Conservation (phyloP, 352 stramenopile species). For the Globisporangium parvum region DNA sequence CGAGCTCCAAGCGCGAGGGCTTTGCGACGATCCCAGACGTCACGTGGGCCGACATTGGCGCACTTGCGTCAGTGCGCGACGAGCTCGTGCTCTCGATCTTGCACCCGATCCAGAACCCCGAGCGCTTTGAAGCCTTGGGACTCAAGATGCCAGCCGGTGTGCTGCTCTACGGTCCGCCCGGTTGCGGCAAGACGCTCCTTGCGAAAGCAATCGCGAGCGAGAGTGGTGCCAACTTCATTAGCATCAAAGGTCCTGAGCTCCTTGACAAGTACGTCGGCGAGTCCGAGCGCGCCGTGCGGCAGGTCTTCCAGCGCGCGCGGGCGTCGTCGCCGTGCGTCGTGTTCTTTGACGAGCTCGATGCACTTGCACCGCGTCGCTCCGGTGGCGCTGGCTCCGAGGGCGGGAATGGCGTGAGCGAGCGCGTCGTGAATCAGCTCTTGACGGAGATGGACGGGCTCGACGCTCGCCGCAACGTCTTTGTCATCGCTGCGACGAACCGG, state of each 20-base stretch:
- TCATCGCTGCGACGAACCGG: conserved; percentile 93
- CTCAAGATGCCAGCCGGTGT: conserved; percentile 96
- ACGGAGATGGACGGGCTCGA: conserved; percentile 99
- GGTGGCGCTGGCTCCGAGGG: conserved; percentile 51
- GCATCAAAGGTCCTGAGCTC: conserved; percentile 97
- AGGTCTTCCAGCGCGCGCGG: conserved; percentile 97
- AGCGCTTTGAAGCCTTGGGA: conserved; percentile 92
- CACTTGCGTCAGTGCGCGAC: conserved; percentile 88
- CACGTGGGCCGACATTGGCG: conserved; percentile 97
- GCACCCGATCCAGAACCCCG: conserved; percentile 96
- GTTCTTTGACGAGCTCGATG: conserved; percentile 99
- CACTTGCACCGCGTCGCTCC: conserved; percentile 91
- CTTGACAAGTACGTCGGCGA: conserved; percentile 99
- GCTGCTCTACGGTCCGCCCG: conserved; percentile 96
- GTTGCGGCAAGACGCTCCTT: conserved; percentile 98
- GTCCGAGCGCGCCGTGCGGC: conserved; percentile 92
- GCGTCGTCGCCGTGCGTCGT: conserved; percentile 98
- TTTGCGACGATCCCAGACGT: conserved; percentile 98
- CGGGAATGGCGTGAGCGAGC: conserved; percentile 90
- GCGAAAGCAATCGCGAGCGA: conserved; percentile 98
- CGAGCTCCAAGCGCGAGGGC: conserved; percentile 97
- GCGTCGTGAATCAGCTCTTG: conserved; percentile 97
- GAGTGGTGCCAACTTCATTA: conserved; percentile 98
- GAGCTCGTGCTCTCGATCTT: conserved; percentile 96
- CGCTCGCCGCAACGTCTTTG: conserved; percentile 93